Evolutionary conservation across 1,139 yeast species (phyloP).

Genomic region (Candida sp.): DNA sequence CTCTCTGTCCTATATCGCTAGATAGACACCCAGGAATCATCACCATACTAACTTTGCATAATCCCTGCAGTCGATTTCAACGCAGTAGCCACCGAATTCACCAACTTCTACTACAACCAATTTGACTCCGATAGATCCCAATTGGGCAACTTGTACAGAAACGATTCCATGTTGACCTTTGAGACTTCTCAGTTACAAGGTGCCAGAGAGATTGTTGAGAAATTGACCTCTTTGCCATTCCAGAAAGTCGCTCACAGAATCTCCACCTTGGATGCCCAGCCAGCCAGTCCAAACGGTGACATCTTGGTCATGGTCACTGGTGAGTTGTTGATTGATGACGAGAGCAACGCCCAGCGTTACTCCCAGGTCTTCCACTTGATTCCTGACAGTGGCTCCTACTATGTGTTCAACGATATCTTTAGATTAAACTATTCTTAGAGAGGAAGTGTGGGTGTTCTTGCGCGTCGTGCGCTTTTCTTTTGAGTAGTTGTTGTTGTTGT

Average conservation of each 20-base stretch:
- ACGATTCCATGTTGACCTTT: constrained; percentile 96
- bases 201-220: constrained; percentile 89
- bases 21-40: background rate
- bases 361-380: constrained; percentile 97
- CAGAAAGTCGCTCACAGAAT: constrained; percentile 92
- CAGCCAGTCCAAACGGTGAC: constrained; percentile 93
- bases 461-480: background rate
- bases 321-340: constrained; percentile 90
- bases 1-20: background rate
- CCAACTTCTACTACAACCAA: constrained; percentile 94
- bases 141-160: constrained; percentile 94
- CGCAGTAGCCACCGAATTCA: constrained; percentile 81
- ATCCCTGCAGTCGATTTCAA: constrained; percentile 61
- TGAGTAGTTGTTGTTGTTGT: background rate
- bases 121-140: constrained; percentile 93
- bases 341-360: constrained; percentile 93
- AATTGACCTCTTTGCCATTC: constrained; percentile 86
- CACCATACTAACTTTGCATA: constrained; percentile 15
- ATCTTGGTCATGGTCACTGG: constrained; percentile 99
- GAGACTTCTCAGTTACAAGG: constrained; percentile 97
- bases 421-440: constrained; percentile 77
- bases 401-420: constrained; percentile 95
- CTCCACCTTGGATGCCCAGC: constrained; percentile 97
- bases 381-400: constrained; percentile 91
- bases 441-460: background rate